These are phyloP conservation scores for Kodamaea ohmeri DNA, from an alignment of 1,139 yeast genomes.

Conservation along the genomic window DNA sequence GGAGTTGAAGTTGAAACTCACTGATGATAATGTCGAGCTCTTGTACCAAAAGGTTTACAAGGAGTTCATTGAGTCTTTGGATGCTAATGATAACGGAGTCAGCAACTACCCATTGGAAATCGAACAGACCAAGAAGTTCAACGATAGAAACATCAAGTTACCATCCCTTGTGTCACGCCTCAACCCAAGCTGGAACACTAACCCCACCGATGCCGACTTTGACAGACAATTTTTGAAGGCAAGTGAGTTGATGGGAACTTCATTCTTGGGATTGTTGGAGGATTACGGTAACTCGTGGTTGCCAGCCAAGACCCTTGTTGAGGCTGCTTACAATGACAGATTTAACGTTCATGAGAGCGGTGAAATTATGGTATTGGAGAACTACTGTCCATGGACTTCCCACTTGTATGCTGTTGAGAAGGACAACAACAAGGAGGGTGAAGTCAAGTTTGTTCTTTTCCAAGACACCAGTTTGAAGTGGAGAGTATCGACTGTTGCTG, in stretches of 20 bases:
- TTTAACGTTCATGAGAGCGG: slow-evolving; percentile 60
- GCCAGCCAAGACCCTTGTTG: slow-evolving; percentile 81
- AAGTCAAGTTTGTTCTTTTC: slow-evolving; percentile 74
- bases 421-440: slow-evolving; percentile 53
- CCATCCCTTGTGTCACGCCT: slow-evolving; percentile 75
- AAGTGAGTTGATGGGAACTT: slow-evolving; percentile 77
- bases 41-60: slow-evolving; percentile 74
- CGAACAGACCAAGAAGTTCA: slow-evolving; percentile 42
- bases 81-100: slow-evolving; percentile 95
- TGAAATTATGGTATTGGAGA: slow-evolving; percentile 65
- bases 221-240: slow-evolving; percentile 71
- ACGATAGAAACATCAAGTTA: slow-evolving; percentile 62
- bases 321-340: slow-evolving; percentile 60
- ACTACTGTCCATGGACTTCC: slow-evolving; percentile 93
- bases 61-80: slow-evolving; percentile 82
- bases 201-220: slow-evolving; percentile 60
- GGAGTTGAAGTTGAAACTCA: slow-evolving; percentile 31
- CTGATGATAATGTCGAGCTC: slow-evolving; percentile 48
- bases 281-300: slow-evolving; percentile 85
- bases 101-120: slow-evolving; percentile 61
- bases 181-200: slow-evolving; percentile 82
- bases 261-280: slow-evolving; percentile 64
- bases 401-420: slow-evolving; percentile 76
- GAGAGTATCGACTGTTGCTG: slow-evolving; percentile 91
- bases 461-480: slow-evolving; percentile 69